Conservation (phyloP, 2,329 filamentous ascomycete species). For the Fusarium drepaniforme region DNA sequence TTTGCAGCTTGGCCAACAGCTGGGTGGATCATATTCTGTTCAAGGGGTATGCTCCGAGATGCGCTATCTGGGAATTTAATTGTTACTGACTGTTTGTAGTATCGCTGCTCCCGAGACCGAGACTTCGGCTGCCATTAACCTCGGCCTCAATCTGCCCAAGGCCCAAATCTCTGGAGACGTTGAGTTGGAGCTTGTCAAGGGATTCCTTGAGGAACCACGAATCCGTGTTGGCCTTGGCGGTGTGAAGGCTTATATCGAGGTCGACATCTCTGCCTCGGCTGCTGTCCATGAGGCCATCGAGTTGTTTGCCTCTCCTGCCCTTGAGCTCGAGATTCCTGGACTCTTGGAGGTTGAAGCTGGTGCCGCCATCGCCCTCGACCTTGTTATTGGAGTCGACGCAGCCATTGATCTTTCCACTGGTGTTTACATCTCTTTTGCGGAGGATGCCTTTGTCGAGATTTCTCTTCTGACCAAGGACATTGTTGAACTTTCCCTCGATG, state of each 20-base stretch:
- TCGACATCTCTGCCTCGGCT: constrained; percentile 59
- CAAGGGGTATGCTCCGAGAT: constrained; percentile 8
- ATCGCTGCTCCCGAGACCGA: constrained; percentile 34
- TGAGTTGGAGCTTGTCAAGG: constrained; percentile 56
- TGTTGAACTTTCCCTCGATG: constrained; percentile 56
- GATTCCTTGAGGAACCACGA: constrained; percentile 54
- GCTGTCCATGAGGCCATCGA: constrained; percentile 64
- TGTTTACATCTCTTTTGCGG: constrained; percentile 61
- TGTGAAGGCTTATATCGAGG: constrained; percentile 64
- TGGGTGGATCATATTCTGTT: constrained; percentile 33
- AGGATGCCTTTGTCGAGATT: constrained; percentile 56
- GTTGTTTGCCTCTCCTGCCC: constrained; percentile 57
- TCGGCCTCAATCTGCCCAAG: constrained; percentile 41
- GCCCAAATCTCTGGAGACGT: constrained; percentile 62
- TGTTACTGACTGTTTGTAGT: not conserved
- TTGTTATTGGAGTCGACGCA: constrained; percentile 62
- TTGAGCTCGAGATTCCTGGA: constrained; percentile 55
- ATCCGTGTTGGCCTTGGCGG: constrained; percentile 61
- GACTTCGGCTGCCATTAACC: constrained; percentile 29
- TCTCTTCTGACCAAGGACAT: constrained; percentile 55
- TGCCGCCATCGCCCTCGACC: constrained; percentile 62
- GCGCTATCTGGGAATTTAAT: not conserved
- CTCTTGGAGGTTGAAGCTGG: constrained; percentile 54
- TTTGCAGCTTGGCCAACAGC: constrained; percentile 26
- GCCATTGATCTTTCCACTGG: constrained; percentile 62